These are phyloP conservation scores for Graphilbum sp. DNA, from an alignment of 2,329 filamentous ascomycete genomes.

Conservation along the genomic window DNA sequence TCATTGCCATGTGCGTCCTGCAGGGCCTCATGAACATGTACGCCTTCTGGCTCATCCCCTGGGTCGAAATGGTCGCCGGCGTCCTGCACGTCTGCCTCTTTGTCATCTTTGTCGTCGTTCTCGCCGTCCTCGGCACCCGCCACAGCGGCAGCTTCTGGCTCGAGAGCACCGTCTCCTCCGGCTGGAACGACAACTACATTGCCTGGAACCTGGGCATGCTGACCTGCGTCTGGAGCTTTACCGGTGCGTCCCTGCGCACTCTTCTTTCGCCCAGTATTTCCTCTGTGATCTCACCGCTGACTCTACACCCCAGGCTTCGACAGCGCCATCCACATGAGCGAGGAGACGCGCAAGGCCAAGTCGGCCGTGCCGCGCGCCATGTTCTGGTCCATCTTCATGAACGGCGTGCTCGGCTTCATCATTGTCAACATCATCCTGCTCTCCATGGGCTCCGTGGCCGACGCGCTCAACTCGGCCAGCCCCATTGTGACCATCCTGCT, in stretches of 20 bases:
- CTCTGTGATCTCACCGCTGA: neutral
- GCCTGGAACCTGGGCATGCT: constrained; percentile 21
- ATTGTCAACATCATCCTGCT: constrained; percentile 25
- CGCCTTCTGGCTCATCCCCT: constrained; percentile 21
- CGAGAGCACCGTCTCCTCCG: constrained; percentile 12
- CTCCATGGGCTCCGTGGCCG: constrained; percentile 22
- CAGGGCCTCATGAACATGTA: constrained; percentile 15
- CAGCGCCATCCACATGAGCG: constrained; percentile 29
- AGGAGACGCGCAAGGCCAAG: constrained; percentile 26
- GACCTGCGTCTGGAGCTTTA: constrained; percentile 16
- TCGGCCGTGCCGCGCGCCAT: constrained; percentile 27
- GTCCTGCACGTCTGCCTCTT: constrained; percentile 16
- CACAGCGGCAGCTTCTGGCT: constrained; percentile 16
- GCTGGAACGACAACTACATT: constrained; percentile 13
- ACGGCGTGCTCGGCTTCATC: constrained; percentile 22
- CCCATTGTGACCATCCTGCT: constrained; percentile 24
- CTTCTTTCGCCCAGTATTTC: neutral
- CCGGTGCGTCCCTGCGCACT: constrained; percentile 5
- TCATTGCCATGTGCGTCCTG: constrained; percentile 18
- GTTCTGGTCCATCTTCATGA: constrained; percentile 25
- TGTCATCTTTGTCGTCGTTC: constrained; percentile 19
- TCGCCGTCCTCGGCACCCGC: constrained; percentile 16
- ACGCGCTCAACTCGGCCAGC: constrained; percentile 16
- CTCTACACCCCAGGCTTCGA: constrained; percentile 24
- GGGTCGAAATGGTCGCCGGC: constrained; percentile 20